Conservation (phyloP, 1,139 yeast species). For the Yamadazyma blattariae region DNA sequence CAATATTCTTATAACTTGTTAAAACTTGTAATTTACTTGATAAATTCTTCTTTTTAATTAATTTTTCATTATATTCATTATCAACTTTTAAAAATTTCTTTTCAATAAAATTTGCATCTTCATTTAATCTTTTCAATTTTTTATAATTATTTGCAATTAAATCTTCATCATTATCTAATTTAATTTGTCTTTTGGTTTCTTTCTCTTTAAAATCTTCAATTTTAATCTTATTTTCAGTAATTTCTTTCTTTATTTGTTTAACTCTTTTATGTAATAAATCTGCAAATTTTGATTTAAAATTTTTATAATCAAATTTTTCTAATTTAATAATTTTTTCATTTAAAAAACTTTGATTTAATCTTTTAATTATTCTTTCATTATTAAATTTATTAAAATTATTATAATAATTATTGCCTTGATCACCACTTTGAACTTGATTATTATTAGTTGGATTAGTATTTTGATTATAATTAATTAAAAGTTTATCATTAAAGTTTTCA, state of each 20-base stretch:
- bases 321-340: constrained; percentile 10
- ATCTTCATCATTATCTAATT: constrained; percentile 48
- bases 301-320: constrained; percentile 32
- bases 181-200: constrained; percentile 50
- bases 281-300: constrained; percentile 35
- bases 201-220: constrained; percentile 32
- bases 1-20: constrained; percentile 9
- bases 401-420: no score
- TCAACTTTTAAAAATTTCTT: constrained; percentile 47
- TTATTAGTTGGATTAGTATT: no score
- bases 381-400: constrained; percentile 5
- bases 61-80: constrained; percentile 22
- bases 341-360: constrained; percentile 14
- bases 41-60: constrained; percentile 16
- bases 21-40: constrained; percentile 19
- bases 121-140: constrained; percentile 46
- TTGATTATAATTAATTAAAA: constrained; percentile 17
- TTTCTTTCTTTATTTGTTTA: constrained; percentile 26
- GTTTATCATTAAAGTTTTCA: constrained; percentile 21
- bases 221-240: constrained; percentile 18
- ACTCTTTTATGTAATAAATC: constrained; percentile 37
- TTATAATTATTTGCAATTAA: constrained; percentile 48
- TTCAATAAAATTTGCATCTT: constrained; percentile 44
- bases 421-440: no score
- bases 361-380: constrained; percentile 25